phyloP scores from a whole-genome alignment of 345 rosid genomes.

The Microthlaspi erraticum region DNA sequence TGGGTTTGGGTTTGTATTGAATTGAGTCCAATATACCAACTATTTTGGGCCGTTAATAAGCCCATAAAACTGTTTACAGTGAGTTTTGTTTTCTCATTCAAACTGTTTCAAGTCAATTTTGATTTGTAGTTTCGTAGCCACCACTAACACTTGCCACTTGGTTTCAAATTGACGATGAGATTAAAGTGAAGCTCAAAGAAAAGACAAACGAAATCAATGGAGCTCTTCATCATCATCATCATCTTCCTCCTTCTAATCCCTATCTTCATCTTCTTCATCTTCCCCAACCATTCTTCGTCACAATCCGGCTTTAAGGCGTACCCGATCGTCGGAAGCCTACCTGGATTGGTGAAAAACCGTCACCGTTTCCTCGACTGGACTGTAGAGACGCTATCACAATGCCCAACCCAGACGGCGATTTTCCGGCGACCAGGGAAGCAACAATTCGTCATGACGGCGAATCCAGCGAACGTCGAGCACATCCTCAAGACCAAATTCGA shows the following conservation, averaged over 20 bases:
- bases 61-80: not conserved
- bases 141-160: constrained; percentile 13
- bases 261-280: constrained; percentile 37
- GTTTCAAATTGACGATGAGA: not conserved
- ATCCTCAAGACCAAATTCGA: constrained; percentile 68
- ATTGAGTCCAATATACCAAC: not conserved
- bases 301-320: constrained; percentile 49
- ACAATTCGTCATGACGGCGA: constrained; percentile 54
- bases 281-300: not conserved
- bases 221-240: constrained; percentile 28
- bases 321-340: constrained; percentile 59
- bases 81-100: not conserved
- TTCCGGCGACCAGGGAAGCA: constrained; percentile 49
- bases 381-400: constrained; percentile 51
- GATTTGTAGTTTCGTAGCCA: not conserved
- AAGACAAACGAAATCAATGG: constrained; percentile 7
- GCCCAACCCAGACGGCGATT: constrained; percentile 60
- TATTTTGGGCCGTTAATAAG: not conserved
- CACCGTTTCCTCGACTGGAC: constrained; percentile 61
- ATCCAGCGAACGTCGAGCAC: constrained; percentile 66
- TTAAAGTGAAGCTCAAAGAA: constrained; percentile 10
- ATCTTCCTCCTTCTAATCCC: constrained; percentile 31
- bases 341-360: constrained; percentile 47
- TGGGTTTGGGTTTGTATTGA: not conserved
- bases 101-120: not conserved